phyloP scores from a whole-genome alignment of 2,329 filamentous ascomycete species.

The Tolypocladium pustulatum region DNA sequence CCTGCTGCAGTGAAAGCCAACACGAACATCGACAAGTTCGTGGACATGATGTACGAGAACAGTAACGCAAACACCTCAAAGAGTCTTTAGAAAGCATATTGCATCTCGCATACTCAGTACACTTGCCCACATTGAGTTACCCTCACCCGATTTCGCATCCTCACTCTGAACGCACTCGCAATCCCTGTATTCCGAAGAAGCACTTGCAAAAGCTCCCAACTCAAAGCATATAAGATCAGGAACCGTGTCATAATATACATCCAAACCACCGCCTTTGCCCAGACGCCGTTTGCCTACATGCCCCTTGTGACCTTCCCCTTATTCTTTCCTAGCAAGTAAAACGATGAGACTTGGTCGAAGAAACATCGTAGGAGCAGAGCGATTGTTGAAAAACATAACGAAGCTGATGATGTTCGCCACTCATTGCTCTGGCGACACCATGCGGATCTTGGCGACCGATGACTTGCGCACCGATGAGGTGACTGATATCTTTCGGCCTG shows the following conservation, averaged over 20 bases:
- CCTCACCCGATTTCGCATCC: background rate
- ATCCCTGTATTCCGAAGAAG: background rate
- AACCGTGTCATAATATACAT: background rate
- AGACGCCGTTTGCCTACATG: background rate
- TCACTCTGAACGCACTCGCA: background rate
- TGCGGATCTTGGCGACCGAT: conserved; percentile 6
- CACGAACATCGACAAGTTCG: no score
- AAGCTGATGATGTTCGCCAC: background rate
- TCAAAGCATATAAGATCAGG: background rate
- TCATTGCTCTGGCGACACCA: conserved; percentile 1
- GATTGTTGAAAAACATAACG: background rate
- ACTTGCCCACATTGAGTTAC: background rate
- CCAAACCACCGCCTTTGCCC: background rate
- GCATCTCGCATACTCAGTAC: background rate
- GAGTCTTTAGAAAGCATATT: background rate
- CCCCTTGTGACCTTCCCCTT: background rate
- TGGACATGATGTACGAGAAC: no score
- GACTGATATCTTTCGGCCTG: background rate
- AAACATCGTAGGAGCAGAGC: background rate
- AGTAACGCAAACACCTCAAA: no score
- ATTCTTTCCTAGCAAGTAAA: background rate
- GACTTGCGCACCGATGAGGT: background rate
- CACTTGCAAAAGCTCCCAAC: background rate
- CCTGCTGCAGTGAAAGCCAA: no score
- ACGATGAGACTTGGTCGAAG: no score